A percentile compares a stretch with the other conserved stretches of the same genome.
These are phyloP conservation scores for sorghum (Sorghum bicolor) DNA, from an alignment of 176 grass and related monocot species.

Conservation along the genomic window Sorghum_bicolor_NCBIv3 NC_012873.2:5568501-5569000, in stretches of 20 bases:
- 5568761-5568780: not conserved
- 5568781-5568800: not conserved
- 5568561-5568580: constrained; percentile 1
- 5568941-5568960: not conserved
- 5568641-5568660: not conserved
- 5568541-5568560: not conserved
- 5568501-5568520: not conserved
- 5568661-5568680: not conserved
- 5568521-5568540: not conserved
- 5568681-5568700: not conserved
- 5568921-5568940: not conserved
- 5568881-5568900: not conserved
- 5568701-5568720: not conserved
- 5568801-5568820: not conserved
- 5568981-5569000: not conserved
- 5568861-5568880: not conserved
- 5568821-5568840: not conserved
- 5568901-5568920: not conserved
- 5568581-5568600: constrained; percentile 4
- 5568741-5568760: not conserved
- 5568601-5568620: not conserved
- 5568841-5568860: not conserved
- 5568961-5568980: not conserved
- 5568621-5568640: not conserved
- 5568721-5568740: not conserved